These are phyloP conservation scores for Rugosomyces carneus DNA, from an alignment of 1,284 basidiomycete species.

Conservation along the genomic window DNA sequence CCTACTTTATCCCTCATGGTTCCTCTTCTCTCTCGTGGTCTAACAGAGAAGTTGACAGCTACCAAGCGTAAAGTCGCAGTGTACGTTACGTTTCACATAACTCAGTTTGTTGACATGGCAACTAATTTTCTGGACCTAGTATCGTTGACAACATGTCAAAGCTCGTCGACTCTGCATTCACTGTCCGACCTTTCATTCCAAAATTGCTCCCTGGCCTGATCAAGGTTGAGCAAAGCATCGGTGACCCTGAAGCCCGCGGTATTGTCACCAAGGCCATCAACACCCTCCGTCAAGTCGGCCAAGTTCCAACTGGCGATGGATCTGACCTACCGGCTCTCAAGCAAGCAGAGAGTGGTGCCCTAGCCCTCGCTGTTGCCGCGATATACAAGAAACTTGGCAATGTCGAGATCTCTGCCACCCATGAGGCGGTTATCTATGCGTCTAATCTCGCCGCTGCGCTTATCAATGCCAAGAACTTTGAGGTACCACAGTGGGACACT, in stretches of 20 bases:
- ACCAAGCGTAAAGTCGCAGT: conserved; percentile 97
- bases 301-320: conserved; percentile 82
- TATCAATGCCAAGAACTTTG: conserved; percentile 89
- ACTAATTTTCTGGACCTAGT: conserved; percentile 30
- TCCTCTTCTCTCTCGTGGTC: conserved; percentile 93
- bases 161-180: conserved; percentile 92
- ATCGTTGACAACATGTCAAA: conserved; percentile 99
- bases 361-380: conserved; percentile 59
- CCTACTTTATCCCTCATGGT: conserved; percentile 99
- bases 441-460: conserved; percentile 80
- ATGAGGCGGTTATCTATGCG: conserved; percentile 67
- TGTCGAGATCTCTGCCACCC: conserved; percentile 46
- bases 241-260: conserved; percentile 92
- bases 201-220: conserved; percentile 92
- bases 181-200: conserved; percentile 94
- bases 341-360: conserved; percentile 61
- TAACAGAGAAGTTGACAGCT: conserved; percentile 90
- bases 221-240: conserved; percentile 89
- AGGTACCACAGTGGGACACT: conserved; percentile 81
- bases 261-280: conserved; percentile 86
- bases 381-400: conserved; percentile 83
- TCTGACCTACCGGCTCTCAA: conserved; percentile 85
- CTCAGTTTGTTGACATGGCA: conserved; percentile 14
- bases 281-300: conserved; percentile 89
- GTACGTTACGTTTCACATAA: conserved; percentile 37